Conservation (phyloP, 2,329 filamentous ascomycete genomes). For the Cryphonectria parasitica region DNA sequence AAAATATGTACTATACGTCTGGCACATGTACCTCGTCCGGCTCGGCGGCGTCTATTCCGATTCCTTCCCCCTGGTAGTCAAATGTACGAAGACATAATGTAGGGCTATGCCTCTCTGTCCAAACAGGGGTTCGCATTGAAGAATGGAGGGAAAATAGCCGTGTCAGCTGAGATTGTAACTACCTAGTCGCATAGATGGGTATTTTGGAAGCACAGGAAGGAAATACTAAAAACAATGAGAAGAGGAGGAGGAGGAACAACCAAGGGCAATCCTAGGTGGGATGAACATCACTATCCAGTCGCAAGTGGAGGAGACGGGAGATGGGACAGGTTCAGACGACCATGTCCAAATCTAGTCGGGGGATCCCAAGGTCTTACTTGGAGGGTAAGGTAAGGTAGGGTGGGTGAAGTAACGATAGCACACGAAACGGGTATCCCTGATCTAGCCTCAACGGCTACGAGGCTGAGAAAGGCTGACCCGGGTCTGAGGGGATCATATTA, state of each 20-base stretch:
- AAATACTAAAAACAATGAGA: not conserved
- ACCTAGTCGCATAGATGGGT: too few species aligned
- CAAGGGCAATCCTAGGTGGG: not conserved
- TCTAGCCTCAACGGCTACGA: conserved; percentile 2
- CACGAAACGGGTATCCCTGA: not conserved
- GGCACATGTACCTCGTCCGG: conserved; percentile 10
- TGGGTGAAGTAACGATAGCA: not conserved
- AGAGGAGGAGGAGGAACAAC: not conserved
- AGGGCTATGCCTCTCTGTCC: not conserved
- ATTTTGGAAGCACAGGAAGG: too few species aligned
- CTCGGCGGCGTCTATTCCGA: not conserved
- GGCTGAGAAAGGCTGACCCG: conserved; percentile 1
- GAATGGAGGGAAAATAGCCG: not conserved
- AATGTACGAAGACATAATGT: not conserved
- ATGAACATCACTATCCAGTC: conserved; percentile 10
- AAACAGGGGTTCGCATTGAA: conserved; percentile 1
- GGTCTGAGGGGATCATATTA: not conserved
- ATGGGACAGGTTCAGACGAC: not conserved
- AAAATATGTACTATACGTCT: not conserved
- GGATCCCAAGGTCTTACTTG: not conserved
- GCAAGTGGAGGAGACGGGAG: conserved; percentile 3
- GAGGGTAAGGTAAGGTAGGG: conserved; percentile 12
- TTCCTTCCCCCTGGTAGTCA: not conserved
- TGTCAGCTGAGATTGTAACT: not conserved
- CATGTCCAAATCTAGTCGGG: not conserved